Conservation (phyloP, 1,284 basidiomycete genomes). For the Sutorius eximius region DNA sequence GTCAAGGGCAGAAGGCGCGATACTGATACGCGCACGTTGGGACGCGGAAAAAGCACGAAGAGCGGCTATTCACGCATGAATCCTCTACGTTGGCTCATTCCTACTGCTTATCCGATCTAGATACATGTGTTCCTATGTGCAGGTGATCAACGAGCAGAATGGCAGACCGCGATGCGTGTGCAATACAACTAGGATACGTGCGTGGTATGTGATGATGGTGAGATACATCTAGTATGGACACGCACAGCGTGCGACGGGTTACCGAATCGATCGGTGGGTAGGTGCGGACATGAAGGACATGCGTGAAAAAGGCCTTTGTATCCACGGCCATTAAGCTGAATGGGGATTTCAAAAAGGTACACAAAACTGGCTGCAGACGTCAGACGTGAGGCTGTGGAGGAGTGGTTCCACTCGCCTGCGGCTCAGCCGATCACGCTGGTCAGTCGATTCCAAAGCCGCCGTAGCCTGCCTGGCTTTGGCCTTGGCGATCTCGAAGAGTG, state of each 20-base stretch:
- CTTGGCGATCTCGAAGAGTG: slow-evolving; percentile 13
- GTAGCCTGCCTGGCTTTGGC: slow-evolving; percentile 26
- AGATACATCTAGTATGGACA: slow-evolving; percentile 16
- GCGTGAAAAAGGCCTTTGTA: background rate
- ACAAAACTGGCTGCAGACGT: background rate
- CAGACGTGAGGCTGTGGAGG: background rate
- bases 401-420: background rate
- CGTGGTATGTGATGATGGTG: slow-evolving; percentile 10
- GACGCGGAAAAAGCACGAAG: slow-evolving; percentile 53
- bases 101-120: slow-evolving; percentile 11
- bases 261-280: slow-evolving; percentile 24
- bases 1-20: slow-evolving; percentile 63
- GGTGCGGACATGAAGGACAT: slow-evolving; percentile 19
- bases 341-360: background rate
- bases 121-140: slow-evolving; percentile 12
- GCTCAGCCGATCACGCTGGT: slow-evolving; percentile 20
- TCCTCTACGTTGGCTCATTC: background rate
- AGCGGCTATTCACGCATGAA: slow-evolving; percentile 8
- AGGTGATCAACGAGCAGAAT: slow-evolving; percentile 9
- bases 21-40: slow-evolving; percentile 70
- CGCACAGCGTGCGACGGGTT: slow-evolving; percentile 27
- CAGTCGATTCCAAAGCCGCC: slow-evolving; percentile 29
- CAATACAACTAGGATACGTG: slow-evolving; percentile 17
- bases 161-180: slow-evolving; percentile 12
- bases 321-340: background rate